A percentile compares a stretch with the other conserved stretches of the same genome.
phyloP scores from a whole-genome alignment of 2,329 filamentous ascomycete species.

The Emericellopsis atlantica region DNA sequence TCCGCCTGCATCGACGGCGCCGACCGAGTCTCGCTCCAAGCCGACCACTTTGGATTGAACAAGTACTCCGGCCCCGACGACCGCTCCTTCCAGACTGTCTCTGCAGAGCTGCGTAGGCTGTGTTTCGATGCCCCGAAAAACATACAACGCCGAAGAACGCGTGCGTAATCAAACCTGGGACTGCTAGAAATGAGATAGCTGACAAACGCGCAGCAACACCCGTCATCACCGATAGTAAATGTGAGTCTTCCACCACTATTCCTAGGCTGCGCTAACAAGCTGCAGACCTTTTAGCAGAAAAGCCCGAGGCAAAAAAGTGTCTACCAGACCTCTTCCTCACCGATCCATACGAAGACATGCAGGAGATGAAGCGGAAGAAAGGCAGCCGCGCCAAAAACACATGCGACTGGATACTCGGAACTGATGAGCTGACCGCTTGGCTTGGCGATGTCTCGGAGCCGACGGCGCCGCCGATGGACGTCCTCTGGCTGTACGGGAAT shows the following conservation, averaged over 20 bases:
- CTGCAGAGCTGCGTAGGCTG: no score
- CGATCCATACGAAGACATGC: slow-evolving; percentile 8
- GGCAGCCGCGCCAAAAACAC: slow-evolving; percentile 6
- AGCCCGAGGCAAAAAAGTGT: slow-evolving; percentile 5
- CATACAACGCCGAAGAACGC: neutral
- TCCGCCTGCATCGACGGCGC: no score
- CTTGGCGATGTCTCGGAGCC: slow-evolving; percentile 1
- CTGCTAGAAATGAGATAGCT: no score
- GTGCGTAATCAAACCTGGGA: neutral
- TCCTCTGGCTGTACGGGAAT: slow-evolving; percentile 9
- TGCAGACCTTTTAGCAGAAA: neutral
- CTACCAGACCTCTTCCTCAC: slow-evolving; percentile 8
- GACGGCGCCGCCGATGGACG: neutral
- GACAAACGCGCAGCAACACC: neutral
- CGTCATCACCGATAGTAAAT: slow-evolving; percentile 2
- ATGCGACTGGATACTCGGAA: slow-evolving; percentile 9
- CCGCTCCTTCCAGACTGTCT: neutral
- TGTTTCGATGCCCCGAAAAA: no score
- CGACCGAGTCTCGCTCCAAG: neutral
- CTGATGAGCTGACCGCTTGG: slow-evolving; percentile 7
- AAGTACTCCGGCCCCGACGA: slow-evolving; percentile 2
- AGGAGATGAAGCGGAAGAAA: slow-evolving; percentile 10
- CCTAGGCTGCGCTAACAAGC: neutral
- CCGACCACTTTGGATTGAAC: slow-evolving; percentile 1
- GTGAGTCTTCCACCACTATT: neutral